Evolutionary conservation across 1,284 basidiomycete species (phyloP), one percentile per base, ranked within the genome.

Genomic region (Ustilago esculenta): DNA sequence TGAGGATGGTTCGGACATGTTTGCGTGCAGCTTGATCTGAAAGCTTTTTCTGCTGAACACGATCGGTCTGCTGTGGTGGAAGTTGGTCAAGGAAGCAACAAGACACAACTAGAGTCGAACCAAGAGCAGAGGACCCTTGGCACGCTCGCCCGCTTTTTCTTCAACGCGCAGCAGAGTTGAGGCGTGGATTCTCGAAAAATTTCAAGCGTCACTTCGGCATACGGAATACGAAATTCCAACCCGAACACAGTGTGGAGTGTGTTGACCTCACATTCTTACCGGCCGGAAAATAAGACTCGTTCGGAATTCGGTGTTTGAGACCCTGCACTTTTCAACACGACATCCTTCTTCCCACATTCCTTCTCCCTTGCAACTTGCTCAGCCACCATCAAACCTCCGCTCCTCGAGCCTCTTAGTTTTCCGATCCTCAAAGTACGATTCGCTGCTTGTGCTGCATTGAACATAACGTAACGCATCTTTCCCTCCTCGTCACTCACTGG

Each of bases 291-390:
- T 18, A 24, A 15, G 12, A 12, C 12, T 29, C 12, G 20, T 30
- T 45, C 49, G 47, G 49, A 35, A 40, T 33, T 52, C 45, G 50
- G 54, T n/a, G 17, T 20, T 33, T 39, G 45, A n/a, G 51, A 61
- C 47, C 51, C 58, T 64, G 40, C 54, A 41, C 61, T 64, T 64
- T 57, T 53, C 41, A 54, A 65, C 55, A 45, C 20, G 42, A 46
- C 15, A 29, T 17, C 18, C 9, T 46, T 52, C 37, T 48, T 56
- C 23, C 25, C 23, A 4, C 35, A 11, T 41, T 14, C 15, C 10
- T 33, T 39, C 23, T 42, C 12, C 7, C 27, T 29, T 12, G 27
- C 27, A 7, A 25, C 20, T 48, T 42, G 34, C 54, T 53, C 54
- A 64, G 45, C 61, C 49, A 46, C 39, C 32, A 55, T 11, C 43